These are phyloP conservation scores for Liquidambar formosana DNA, from an alignment of 164 flowering plant genomes.

Conservation along the genomic window DNA sequence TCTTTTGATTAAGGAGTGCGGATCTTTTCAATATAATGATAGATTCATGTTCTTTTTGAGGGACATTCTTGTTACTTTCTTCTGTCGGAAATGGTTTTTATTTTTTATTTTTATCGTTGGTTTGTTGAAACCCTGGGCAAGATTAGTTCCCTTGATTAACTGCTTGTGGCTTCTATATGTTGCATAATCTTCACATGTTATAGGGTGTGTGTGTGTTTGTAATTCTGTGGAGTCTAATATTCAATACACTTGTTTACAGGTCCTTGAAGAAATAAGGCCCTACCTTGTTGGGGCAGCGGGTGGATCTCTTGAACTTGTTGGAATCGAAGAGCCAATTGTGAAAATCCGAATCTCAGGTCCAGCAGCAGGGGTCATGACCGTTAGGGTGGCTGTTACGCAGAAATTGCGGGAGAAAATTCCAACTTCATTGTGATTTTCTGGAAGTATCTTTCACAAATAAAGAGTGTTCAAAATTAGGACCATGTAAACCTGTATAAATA, in stretches of 20 bases:
- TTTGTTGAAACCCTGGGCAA: not conserved
- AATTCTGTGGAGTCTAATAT: not conserved
- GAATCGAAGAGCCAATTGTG: conserved; percentile 85
- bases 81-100: no score
- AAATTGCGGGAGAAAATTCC: conserved; percentile 94
- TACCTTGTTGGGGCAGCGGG: conserved; percentile 93
- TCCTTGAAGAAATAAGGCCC: conserved; percentile 96
- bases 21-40: no score
- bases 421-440: conserved; percentile 27
- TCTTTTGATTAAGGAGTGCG: no score
- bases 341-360: conserved; percentile 82
- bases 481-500: not conserved
- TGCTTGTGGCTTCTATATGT: not conserved
- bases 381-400: conserved; percentile 93
- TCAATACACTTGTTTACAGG: conserved; percentile 37
- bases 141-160: not conserved
- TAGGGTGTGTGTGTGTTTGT: not conserved
- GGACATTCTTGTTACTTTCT: no score
- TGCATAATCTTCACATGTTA: not conserved
- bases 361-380: conserved; percentile 96
- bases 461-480: no score
- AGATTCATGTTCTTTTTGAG: no score
- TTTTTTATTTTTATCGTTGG: not conserved
- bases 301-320: conserved; percentile 81
- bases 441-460: not conserved